Evolutionary conservation across 495 filamentous ascomycete species (phyloP).

Genomic region (Podospora conica): DNA sequence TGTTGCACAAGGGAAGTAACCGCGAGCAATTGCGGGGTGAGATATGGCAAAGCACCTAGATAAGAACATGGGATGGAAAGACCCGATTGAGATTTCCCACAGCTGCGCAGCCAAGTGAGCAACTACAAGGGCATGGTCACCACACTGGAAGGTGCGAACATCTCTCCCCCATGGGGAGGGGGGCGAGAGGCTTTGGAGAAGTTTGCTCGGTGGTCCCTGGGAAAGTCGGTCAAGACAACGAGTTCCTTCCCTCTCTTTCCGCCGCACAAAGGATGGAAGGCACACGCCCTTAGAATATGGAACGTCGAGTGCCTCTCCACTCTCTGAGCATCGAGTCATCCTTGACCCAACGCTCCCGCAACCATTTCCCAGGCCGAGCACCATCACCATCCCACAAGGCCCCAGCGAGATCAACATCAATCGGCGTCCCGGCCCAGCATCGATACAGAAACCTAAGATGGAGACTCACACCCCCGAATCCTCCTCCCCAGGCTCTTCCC

Average conservation of each 20-base stretch:
- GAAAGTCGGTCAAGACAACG: not conserved
- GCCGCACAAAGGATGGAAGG: no score
- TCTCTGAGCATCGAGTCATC: no score
- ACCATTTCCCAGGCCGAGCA: not conserved
- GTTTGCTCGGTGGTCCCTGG: not conserved
- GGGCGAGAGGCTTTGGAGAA: not conserved
- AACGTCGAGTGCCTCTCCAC: no score
- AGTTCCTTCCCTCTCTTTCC: not conserved
- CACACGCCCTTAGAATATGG: no score
- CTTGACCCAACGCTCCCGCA: no score
- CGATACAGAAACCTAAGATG: not conserved
- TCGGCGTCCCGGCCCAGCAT: not conserved
- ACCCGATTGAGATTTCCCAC: no score
- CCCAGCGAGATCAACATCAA: not conserved
- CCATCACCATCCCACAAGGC: not conserved
- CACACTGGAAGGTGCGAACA: not conserved
- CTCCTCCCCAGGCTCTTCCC: not conserved
- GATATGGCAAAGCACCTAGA: no score
- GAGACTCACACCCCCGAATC: not conserved
- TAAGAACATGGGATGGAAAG: no score
- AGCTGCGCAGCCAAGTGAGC: not conserved
- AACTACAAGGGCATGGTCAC: not conserved
- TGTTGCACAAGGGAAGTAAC: not conserved
- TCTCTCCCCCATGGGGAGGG: not conserved
- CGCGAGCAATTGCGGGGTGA: not conserved